A percentile compares a stretch with the other conserved stretches of the same genome.
phyloP scores from a whole-genome alignment of 2,329 filamentous ascomycete species.

The Sporothrix sp. region DNA sequence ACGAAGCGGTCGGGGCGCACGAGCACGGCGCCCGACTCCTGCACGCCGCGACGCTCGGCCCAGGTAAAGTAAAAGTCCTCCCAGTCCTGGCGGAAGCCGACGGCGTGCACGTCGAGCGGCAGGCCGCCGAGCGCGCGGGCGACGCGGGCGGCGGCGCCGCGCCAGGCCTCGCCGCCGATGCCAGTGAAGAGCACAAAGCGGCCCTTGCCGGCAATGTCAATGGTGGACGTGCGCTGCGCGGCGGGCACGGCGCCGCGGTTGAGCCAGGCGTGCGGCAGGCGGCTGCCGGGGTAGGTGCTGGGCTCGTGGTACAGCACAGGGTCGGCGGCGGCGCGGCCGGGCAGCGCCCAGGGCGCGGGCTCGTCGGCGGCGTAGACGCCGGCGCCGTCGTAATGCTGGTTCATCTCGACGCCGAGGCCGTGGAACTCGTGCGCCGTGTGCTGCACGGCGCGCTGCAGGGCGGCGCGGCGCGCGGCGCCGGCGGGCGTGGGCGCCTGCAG shows the following conservation, averaged over 20 bases:
- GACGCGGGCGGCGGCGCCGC: constrained; percentile 34
- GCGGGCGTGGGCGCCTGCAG: constrained; percentile 28
- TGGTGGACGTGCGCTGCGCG: constrained; percentile 39
- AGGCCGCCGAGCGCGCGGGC: constrained; percentile 30
- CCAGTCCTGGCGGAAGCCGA: constrained; percentile 50
- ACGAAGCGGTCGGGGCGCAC: constrained; percentile 51
- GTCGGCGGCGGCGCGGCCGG: constrained; percentile 22
- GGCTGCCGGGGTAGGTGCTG: constrained; percentile 48
- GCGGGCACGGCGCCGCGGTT: constrained; percentile 33
- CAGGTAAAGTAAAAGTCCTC: constrained; percentile 55
- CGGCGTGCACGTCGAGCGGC: constrained; percentile 37
- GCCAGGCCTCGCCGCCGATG: constrained; percentile 47
- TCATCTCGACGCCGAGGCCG: constrained; percentile 50
- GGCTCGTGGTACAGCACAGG: constrained; percentile 33
- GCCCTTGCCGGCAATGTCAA: constrained; percentile 50
- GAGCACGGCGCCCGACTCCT: constrained; percentile 48
- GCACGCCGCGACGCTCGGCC: constrained; percentile 41
- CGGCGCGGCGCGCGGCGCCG: constrained; percentile 30
- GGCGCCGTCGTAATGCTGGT: constrained; percentile 40
- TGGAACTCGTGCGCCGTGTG: constrained; percentile 40
- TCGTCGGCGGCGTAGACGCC: constrained; percentile 39
- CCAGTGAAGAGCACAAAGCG: constrained; percentile 42
- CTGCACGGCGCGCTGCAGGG: constrained; percentile 33
- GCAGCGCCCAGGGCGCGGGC: constrained; percentile 18
- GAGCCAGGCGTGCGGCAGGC: constrained; percentile 55